phyloP scores from a whole-genome alignment of 441 rosid species.

The Bruguiera hainesii region DNA sequence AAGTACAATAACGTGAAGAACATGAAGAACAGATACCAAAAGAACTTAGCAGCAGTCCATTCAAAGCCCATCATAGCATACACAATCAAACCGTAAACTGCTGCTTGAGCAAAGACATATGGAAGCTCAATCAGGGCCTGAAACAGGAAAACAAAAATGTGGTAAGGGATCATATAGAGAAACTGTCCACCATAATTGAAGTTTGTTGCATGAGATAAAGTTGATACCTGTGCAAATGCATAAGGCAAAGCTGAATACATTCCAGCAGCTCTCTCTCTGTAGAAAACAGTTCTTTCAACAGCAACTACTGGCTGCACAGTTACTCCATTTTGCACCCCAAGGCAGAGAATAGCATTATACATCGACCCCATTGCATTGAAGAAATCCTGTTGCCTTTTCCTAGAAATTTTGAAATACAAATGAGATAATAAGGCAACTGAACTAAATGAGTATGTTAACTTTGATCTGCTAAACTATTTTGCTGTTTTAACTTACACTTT shows the following conservation, averaged over 20 bases:
- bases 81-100: slow-evolving; percentile 49
- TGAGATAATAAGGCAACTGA: neutral
- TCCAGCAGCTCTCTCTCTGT: slow-evolving; percentile 73
- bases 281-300: slow-evolving; percentile 65
- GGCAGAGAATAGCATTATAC: slow-evolving; percentile 57
- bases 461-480: neutral
- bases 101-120: slow-evolving; percentile 47
- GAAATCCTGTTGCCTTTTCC: slow-evolving; percentile 41
- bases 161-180: neutral
- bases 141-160: neutral
- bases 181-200: neutral
- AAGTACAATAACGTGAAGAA: slow-evolving; percentile 64
- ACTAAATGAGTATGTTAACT: neutral
- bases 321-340: slow-evolving; percentile 54
- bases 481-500: slow-evolving; percentile 39
- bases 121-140: slow-evolving; percentile 72
- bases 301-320: slow-evolving; percentile 60
- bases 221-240: slow-evolving; percentile 64
- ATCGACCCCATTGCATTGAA: slow-evolving; percentile 66
- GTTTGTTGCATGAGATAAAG: neutral
- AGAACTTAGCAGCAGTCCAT: slow-evolving; percentile 58
- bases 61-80: slow-evolving; percentile 76
- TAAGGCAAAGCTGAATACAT: slow-evolving; percentile 43
- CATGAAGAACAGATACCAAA: slow-evolving; percentile 77
- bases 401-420: slow-evolving; percentile 3